phyloP scores from a whole-genome alignment of 2,329 filamentous ascomycete genomes.

The Penicillium sp. region DNA sequence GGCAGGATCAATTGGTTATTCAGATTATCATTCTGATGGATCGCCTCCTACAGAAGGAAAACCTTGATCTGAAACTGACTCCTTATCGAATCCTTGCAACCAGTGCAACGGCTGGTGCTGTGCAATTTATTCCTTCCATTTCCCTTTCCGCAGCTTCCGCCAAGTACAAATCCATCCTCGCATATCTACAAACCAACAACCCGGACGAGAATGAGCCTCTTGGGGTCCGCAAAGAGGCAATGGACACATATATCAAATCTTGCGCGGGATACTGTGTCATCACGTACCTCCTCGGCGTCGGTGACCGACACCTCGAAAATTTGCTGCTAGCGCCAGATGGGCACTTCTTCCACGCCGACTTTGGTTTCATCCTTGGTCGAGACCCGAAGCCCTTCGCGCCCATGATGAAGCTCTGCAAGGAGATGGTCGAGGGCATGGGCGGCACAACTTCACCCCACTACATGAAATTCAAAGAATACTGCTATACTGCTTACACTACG shows the following conservation, averaged over 20 bases:
- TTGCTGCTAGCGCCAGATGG: slow-evolving; percentile 83
- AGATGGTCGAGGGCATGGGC: slow-evolving; percentile 99
- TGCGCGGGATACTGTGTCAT: slow-evolving; percentile 98
- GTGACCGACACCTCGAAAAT: slow-evolving; percentile 93
- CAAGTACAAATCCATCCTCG: slow-evolving; percentile 74
- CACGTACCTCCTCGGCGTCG: slow-evolving; percentile 93
- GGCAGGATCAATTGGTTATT: slow-evolving; percentile 95
- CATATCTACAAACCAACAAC: slow-evolving; percentile 84
- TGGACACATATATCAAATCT: slow-evolving; percentile 93
- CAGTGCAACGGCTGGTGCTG: slow-evolving; percentile 79
- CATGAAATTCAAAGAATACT: slow-evolving; percentile 87
- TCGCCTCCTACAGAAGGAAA: slow-evolving; percentile 88
- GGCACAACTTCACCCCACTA: slow-evolving; percentile 78
- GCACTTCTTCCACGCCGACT: slow-evolving; percentile 98
- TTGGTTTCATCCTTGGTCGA: slow-evolving; percentile 94
- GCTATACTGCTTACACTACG: slow-evolving; percentile 89
- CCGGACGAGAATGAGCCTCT: slow-evolving; percentile 77
- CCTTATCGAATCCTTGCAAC: slow-evolving; percentile 97
- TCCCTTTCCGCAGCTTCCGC: slow-evolving; percentile 76
- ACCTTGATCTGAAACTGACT: slow-evolving; percentile 88
- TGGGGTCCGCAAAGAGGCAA: slow-evolving; percentile 82
- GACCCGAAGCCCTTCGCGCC: slow-evolving; percentile 97
- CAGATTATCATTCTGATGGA: slow-evolving; percentile 99
- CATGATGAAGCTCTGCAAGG: slow-evolving; percentile 92
- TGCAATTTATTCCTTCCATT: slow-evolving; percentile 87